A percentile compares a stretch with the other conserved stretches of the same genome.
These are phyloP conservation scores for Vaccinium vitisidaea DNA, from an alignment of 148 eudicot species.

Conservation along the genomic window DNA sequence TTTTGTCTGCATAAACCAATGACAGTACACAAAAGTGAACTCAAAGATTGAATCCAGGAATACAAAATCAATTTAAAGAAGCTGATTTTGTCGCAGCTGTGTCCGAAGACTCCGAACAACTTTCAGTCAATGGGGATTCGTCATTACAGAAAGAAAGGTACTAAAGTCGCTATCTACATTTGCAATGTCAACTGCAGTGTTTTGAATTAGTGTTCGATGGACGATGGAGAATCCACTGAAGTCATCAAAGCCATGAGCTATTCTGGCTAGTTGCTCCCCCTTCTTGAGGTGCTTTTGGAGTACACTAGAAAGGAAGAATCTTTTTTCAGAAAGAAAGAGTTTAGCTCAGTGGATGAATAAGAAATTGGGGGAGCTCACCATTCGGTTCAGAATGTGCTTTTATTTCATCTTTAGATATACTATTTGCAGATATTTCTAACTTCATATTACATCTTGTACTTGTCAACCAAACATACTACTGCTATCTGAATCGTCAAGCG, in stretches of 20 bases:
- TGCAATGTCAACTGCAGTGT: background rate
- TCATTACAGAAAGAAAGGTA: background rate
- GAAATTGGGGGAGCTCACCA: background rate
- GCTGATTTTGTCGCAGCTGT: background rate
- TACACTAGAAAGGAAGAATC: background rate
- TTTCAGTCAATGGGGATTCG: background rate
- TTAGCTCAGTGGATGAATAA: background rate
- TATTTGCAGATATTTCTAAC: background rate
- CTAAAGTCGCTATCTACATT: background rate
- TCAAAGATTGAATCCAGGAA: background rate
- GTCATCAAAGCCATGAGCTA: background rate
- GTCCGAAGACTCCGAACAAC: background rate
- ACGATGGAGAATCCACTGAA: background rate
- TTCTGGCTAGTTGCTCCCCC: background rate
- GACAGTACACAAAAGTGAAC: background rate
- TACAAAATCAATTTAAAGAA: background rate
- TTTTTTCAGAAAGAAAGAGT: background rate
- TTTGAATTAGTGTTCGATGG: background rate
- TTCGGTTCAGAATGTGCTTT: background rate
- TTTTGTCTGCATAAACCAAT: constrained; percentile 25
- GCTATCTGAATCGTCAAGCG: background rate
- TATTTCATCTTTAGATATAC: background rate
- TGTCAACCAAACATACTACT: background rate
- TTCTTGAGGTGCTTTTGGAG: background rate
- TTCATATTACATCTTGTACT: background rate